phyloP scores from a whole-genome alignment of 495 filamentous ascomycete genomes.

The Aspergillus ostianus region DNA sequence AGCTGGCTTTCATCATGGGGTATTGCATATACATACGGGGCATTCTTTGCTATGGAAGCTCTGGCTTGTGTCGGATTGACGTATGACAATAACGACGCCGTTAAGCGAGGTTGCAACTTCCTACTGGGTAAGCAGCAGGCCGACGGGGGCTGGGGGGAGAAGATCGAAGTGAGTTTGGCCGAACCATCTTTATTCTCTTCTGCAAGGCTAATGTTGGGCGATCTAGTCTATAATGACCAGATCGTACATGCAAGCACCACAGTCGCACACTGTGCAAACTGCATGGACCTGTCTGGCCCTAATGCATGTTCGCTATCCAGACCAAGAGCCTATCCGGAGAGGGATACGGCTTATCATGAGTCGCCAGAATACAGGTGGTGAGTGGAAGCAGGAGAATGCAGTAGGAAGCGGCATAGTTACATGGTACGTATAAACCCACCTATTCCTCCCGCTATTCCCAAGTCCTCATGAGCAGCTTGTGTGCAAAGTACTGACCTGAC shows the following conservation, averaged over 20 bases:
- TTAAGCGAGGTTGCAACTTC: slow-evolving; percentile 18
- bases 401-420: slow-evolving; percentile 3
- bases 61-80: slow-evolving; percentile 17
- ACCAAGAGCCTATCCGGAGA: not conserved
- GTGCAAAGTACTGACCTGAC: too few species aligned
- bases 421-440: not conserved
- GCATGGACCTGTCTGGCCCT: slow-evolving; percentile 2
- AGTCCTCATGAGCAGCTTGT: too few species aligned
- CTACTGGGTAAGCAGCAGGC: slow-evolving; percentile 18
- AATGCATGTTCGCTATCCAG: not conserved
- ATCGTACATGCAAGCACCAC: not conserved
- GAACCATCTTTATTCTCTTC: too few species aligned
- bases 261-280: not conserved
- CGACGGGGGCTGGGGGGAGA: slow-evolving; percentile 27
- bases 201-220: too few species aligned
- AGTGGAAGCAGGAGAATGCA: slow-evolving; percentile 1
- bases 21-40: slow-evolving; percentile 22
- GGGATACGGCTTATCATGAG: slow-evolving; percentile 3
- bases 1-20: slow-evolving; percentile 24
- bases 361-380: slow-evolving; percentile 1
- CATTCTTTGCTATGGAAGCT: slow-evolving; percentile 21
- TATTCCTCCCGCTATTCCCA: too few species aligned
- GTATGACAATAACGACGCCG: slow-evolving; percentile 10
- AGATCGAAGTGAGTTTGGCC: slow-evolving; percentile 7
- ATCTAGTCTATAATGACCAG: not conserved